Conservation (phyloP, 441 rosid species). For the Flueggea neowawraea region DNA sequence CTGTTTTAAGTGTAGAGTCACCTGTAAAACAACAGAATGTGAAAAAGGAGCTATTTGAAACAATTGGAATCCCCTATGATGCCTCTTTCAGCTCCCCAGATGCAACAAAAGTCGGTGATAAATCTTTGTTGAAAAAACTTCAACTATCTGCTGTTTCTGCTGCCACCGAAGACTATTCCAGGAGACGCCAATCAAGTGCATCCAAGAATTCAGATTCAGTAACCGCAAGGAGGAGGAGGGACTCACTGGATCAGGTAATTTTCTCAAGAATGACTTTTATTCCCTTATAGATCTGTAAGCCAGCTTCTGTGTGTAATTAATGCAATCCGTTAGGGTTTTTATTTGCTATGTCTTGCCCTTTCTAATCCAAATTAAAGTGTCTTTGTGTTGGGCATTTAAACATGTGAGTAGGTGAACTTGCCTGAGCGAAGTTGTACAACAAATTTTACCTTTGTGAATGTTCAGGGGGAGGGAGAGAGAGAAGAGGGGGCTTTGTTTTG, state of each 20-base stretch:
- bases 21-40: slow-evolving; percentile 58
- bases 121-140: slow-evolving; percentile 39
- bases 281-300: not conserved
- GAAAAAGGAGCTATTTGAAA: slow-evolving; percentile 83
- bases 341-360: no score
- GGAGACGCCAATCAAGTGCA: slow-evolving; percentile 54
- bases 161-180: slow-evolving; percentile 52
- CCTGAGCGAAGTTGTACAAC: no score
- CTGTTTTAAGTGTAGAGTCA: slow-evolving; percentile 60
- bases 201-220: slow-evolving; percentile 65
- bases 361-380: no score
- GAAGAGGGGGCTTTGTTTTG: no score
- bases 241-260: slow-evolving; percentile 74
- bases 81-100: slow-evolving; percentile 76
- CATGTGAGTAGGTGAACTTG: no score
- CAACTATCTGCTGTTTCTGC: slow-evolving; percentile 53
- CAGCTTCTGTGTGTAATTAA: not conserved
- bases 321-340: not conserved
- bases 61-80: slow-evolving; percentile 83
- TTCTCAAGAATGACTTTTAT: not conserved
- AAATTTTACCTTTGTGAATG: no score
- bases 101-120: slow-evolving; percentile 37
- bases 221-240: slow-evolving; percentile 86
- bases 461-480: no score
- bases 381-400: no score